A percentile compares a stretch with the other conserved stretches of the same genome.
Conservation (phyloP, 2,329 filamentous ascomycete genomes). For the Exserohilum turcica region DNA sequence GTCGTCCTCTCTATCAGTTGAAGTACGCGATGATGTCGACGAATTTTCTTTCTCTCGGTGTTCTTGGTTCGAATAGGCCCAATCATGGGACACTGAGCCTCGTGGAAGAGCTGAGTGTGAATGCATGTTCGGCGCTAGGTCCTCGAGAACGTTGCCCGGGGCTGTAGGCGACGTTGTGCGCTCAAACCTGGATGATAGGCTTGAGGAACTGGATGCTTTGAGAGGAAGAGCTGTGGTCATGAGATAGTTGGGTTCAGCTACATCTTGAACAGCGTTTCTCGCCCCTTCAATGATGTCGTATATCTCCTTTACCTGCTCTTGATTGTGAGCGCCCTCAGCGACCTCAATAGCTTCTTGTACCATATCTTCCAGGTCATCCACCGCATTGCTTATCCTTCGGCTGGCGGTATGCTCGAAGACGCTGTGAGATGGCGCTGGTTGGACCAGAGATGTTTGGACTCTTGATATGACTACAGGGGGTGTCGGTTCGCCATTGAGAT, state of each 20-base stretch:
- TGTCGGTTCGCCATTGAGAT: conserved; percentile 6
- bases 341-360: conserved; percentile 50
- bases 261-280: conserved; percentile 41
- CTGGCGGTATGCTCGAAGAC: conserved; percentile 26
- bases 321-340: conserved; percentile 42
- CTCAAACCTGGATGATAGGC: not conserved
- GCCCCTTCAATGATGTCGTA: conserved; percentile 49
- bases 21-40: conserved; percentile 17
- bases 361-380: conserved; percentile 50
- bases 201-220: conserved; percentile 16
- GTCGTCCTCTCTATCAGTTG: not conserved
- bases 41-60: conserved; percentile 2
- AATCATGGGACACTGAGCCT: conserved; percentile 32
- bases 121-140: conserved; percentile 9
- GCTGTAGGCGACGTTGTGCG: not conserved
- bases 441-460: conserved; percentile 27
- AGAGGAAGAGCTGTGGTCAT: conserved; percentile 33
- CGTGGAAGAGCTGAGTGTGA: conserved; percentile 10
- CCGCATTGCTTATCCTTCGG: conserved; percentile 37
- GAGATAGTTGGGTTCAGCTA: conserved; percentile 27
- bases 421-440: conserved; percentile 26
- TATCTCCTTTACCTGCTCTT: conserved; percentile 45
- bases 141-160: not conserved
- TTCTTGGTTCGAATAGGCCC: conserved; percentile 28
- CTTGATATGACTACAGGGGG: conserved; percentile 23